phyloP scores from a whole-genome alignment of 1,284 basidiomycete species.

The Ganoderma lucidum region DNA sequence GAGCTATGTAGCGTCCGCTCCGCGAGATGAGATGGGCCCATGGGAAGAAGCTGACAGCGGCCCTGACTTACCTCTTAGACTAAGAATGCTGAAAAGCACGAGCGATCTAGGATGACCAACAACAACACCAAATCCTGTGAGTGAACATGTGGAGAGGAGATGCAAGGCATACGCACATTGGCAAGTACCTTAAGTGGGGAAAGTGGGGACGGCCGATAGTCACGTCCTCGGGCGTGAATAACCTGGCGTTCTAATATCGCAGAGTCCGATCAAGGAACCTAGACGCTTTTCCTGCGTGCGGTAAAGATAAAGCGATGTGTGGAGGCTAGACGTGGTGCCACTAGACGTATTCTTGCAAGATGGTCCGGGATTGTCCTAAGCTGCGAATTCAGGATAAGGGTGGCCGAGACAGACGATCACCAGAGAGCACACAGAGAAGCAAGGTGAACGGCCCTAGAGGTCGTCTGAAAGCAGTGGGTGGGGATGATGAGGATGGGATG shows the following conservation, averaged over 20 bases:
- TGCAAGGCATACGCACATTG: not conserved
- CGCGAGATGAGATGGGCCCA: not conserved
- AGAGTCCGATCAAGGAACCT: not conserved
- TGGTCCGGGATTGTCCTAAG: not conserved
- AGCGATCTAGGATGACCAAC: not conserved
- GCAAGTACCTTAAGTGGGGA: not conserved
- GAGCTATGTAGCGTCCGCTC: not conserved
- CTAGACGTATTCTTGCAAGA: not conserved
- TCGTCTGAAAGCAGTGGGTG: not conserved
- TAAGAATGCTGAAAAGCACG: not conserved
- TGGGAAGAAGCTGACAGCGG: not conserved
- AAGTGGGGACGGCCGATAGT: not conserved
- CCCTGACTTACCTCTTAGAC: not conserved
- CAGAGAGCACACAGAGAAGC: not conserved
- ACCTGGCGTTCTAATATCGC: not conserved
- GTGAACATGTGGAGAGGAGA: not conserved
- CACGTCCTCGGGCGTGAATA: not conserved
- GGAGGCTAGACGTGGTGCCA: not conserved
- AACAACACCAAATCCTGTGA: not conserved
- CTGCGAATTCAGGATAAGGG: not conserved
- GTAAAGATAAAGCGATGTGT: too few relatives aligned
- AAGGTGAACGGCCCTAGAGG: not conserved
- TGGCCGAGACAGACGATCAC: not conserved
- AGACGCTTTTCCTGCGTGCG: conserved; percentile 3
- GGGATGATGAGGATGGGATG: not conserved